A percentile compares a stretch with the other conserved stretches of the same genome.
These are phyloP conservation scores for Fusarium luffae DNA, from an alignment of 2,329 filamentous ascomycete genomes.

Conservation along the genomic window DNA sequence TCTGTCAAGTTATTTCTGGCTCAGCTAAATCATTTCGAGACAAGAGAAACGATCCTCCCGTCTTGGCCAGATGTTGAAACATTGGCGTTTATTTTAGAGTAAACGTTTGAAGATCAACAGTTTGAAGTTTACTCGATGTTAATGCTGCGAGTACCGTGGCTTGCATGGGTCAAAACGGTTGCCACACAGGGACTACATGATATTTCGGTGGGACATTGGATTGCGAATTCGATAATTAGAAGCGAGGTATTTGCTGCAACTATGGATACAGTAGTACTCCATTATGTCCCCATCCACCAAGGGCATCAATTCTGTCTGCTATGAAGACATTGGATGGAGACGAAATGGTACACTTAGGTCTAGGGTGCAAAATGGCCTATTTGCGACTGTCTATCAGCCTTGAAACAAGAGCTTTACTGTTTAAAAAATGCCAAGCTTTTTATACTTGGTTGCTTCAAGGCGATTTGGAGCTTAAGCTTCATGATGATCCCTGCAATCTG, in stretches of 20 bases:
- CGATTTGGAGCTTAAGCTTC: background rate
- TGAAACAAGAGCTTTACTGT: conserved; percentile 1
- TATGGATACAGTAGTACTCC: background rate
- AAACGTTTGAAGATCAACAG: background rate
- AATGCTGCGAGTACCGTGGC: background rate
- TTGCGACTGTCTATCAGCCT: background rate
- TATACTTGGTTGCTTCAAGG: background rate
- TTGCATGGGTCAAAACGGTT: background rate
- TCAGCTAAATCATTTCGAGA: conserved; percentile 9
- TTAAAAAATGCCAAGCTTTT: conserved; percentile 2
- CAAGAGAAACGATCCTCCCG: conserved; percentile 3
- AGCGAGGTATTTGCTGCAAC: background rate
- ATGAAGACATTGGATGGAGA: background rate
- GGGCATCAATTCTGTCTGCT: background rate
- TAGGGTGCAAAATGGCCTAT: background rate
- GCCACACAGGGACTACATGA: background rate
- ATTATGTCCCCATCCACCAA: background rate
- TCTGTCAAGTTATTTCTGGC: background rate
- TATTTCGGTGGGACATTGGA: conserved; percentile 18
- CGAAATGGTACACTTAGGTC: background rate
- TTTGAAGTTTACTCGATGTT: background rate
- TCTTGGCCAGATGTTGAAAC: conserved; percentile 11
- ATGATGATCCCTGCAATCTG: conserved; percentile 22
- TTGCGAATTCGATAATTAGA: conserved; percentile 22
- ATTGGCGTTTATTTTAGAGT: background rate